Conservation (phyloP, 2,329 filamentous ascomycete species). For the Cercospora nicotianae region DNA sequence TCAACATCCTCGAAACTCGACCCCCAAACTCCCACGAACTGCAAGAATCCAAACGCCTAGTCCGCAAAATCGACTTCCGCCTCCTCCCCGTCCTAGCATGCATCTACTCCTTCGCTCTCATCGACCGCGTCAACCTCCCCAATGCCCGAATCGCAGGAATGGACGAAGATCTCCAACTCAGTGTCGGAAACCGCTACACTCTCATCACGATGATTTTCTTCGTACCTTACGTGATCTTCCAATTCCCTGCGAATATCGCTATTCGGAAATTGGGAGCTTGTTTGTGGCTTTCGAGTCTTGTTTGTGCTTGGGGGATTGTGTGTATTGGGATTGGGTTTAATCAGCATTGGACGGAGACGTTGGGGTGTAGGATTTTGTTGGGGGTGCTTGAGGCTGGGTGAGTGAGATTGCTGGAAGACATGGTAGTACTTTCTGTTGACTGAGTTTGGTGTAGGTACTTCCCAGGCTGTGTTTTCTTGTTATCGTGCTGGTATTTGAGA, state of each 20-base stretch:
- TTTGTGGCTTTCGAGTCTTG: constrained; percentile 41
- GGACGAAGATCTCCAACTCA: constrained; percentile 34
- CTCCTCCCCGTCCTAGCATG: constrained; percentile 24
- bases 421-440: not conserved
- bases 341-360: constrained; percentile 34
- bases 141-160: constrained; percentile 22
- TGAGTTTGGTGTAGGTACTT: constrained; percentile 1
- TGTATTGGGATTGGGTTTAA: constrained; percentile 40
- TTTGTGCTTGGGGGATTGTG: constrained; percentile 40
- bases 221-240: constrained; percentile 28
- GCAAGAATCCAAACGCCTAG: constrained; percentile 19
- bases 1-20: not conserved
- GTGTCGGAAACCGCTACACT: constrained; percentile 39
- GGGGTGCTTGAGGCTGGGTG: constrained; percentile 41
- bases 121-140: constrained; percentile 26
- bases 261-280: constrained; percentile 41
- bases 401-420: not conserved
- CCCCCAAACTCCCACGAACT: constrained; percentile 8
- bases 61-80: constrained; percentile 27
- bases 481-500: constrained; percentile 24
- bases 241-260: constrained; percentile 35
- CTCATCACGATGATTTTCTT: constrained; percentile 44
- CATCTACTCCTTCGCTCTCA: constrained; percentile 25
- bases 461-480: constrained; percentile 27
- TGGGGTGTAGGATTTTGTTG: constrained; percentile 37